phyloP scores from a whole-genome alignment of 805 yeast genomes.

The Myxozyma nipponensis region DNA sequence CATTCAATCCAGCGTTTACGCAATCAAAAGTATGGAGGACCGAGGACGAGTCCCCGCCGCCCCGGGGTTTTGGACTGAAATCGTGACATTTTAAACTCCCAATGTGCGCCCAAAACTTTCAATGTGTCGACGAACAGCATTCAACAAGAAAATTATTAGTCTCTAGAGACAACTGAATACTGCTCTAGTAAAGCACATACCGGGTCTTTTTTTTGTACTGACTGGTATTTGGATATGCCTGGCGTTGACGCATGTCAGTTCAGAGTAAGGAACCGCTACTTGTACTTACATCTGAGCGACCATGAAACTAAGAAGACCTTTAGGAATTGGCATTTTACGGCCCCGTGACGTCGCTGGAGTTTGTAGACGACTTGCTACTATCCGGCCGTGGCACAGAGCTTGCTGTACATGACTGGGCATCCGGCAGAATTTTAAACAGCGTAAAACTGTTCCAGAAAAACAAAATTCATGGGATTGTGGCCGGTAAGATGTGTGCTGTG shows the following conservation, averaged over 20 bases:
- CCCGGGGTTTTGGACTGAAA: too few species aligned
- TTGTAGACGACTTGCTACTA: constrained; percentile 41
- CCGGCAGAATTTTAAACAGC: constrained; percentile 40
- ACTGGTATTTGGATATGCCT: background rate
- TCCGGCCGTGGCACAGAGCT: constrained; percentile 73
- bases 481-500: constrained; percentile 31
- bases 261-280: background rate
- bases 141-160: too few species aligned
- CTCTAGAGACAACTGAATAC: too few species aligned
- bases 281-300: background rate
- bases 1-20: too few species aligned
- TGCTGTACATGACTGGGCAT: constrained; percentile 49
- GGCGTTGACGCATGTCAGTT: background rate
- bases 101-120: too few species aligned
- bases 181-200: too few species aligned
- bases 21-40: too few species aligned
- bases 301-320: background rate
- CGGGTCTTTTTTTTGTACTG: too few species aligned
- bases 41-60: too few species aligned
- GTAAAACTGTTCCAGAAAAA: constrained; percentile 59
- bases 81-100: too few species aligned
- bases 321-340: constrained; percentile 43
- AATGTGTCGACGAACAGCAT: too few species aligned
- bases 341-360: constrained; percentile 64
- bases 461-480: constrained; percentile 75